These are phyloP conservation scores for Penicillium cinerascens DNA, from an alignment of 495 filamentous ascomycete species.

Conservation along the genomic window DNA sequence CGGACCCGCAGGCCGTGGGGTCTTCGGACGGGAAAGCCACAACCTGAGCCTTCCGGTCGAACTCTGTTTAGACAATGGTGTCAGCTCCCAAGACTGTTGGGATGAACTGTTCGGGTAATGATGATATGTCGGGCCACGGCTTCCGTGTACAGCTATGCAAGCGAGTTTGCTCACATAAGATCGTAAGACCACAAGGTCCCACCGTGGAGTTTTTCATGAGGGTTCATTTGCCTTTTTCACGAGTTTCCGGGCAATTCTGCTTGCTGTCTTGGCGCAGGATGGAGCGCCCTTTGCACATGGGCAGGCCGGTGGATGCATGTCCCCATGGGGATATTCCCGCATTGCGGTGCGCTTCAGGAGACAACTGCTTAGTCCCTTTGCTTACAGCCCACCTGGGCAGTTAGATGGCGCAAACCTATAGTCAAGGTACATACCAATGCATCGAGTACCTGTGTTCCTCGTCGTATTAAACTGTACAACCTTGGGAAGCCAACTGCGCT, in stretches of 20 bases:
- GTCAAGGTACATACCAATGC: too few relatives aligned
- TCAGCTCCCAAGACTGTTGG: neutral
- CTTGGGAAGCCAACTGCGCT: too few relatives aligned
- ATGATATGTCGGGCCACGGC: neutral
- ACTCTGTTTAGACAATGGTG: neutral
- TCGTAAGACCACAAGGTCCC: neutral
- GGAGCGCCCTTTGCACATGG: neutral
- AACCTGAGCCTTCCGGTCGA: neutral
- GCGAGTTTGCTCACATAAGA: neutral
- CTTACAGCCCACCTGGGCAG: neutral
- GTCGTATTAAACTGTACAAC: too few relatives aligned
- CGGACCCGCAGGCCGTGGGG: slow-evolving; percentile 20
- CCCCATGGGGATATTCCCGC: neutral
- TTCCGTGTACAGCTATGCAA: neutral
- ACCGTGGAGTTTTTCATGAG: neutral
- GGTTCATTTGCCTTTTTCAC: neutral
- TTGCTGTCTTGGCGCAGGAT: neutral
- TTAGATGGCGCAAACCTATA: too few relatives aligned
- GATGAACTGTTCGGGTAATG: neutral
- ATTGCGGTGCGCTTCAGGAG: neutral
- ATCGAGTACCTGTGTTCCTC: too few relatives aligned
- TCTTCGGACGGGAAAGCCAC: slow-evolving; percentile 27
- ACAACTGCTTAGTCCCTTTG: neutral
- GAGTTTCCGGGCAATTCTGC: neutral
- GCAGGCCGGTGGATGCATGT: neutral